Base-by-base conservation (phyloP, 208 protist genomes). In the Leptomonas seymouri region DNA sequence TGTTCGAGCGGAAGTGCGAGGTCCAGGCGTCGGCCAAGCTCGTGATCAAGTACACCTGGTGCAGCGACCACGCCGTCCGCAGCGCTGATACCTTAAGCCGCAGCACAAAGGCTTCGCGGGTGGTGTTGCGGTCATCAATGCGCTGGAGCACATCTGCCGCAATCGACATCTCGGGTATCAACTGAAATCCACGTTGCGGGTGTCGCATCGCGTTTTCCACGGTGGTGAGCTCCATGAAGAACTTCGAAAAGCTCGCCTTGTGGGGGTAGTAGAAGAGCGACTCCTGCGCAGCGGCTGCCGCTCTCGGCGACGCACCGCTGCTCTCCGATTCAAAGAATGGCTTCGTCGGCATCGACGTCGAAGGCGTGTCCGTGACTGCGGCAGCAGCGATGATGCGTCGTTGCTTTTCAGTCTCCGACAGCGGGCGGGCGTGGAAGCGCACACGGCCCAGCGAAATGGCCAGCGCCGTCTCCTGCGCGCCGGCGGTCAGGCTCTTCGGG, bases 211-310 rank as follows among this genome's bases (percentile, higher is more conserved):
- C 81, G 60, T 60, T 72, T 63, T 81, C 80, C 39, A 96, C 50
- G 8, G 87, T 90, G 6, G 86, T 91, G 48, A 96, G 57, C 61
- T 93, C 87, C 25, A 93, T 74, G 71, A 85, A 96, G 51, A 93
- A 88, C 72, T 88, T 81, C 44, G 80, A 75, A 72, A 93, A 88
- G 20, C 55, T 79, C 1, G 91, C 91, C 49, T 66, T 78, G 73
- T 86, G 90, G 55, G 70, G 79, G 68, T 93, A 91, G 78, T 96
- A 93, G 25, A 86, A 66, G 57, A 83, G 58, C 30, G 88, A 81
- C 68, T 93, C 87, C 55, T 71, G 72, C n/a, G 54, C 76, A 7
- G 64, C 73, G 11, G 56, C 53, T 5, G 25, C 46, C 21, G 30
- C 27, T 11, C 54, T 30, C 6, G 65, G n/a, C 16, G 71, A 31